phyloP scores from a whole-genome alignment of 225 moss, liverwort and hornwort genomes.

The Physcomitrium patens region DNA sequence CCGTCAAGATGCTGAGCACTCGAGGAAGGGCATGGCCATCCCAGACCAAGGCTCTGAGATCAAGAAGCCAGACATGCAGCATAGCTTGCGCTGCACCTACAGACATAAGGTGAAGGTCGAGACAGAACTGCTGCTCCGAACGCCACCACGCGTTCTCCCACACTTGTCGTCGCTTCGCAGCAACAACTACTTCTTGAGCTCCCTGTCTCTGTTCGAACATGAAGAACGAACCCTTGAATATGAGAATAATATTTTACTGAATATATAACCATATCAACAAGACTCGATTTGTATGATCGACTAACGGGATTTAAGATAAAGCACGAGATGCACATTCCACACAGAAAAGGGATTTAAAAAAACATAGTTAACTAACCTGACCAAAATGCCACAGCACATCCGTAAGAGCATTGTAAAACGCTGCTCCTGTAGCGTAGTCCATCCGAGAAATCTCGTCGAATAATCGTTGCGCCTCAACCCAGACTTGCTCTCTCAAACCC shows the following conservation, averaged over 20 bases:
- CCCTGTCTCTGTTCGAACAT: slow-evolving; percentile 68
- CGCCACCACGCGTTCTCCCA: slow-evolving; percentile 99
- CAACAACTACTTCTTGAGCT: slow-evolving; percentile 88
- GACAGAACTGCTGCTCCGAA: slow-evolving; percentile 94
- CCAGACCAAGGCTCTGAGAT: slow-evolving; percentile 84
- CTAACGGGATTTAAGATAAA: too few relatives aligned
- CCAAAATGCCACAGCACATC: slow-evolving; percentile 99
- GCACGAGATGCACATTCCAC: too few relatives aligned
- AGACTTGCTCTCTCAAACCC: slow-evolving; percentile 79
- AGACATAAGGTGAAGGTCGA: slow-evolving; percentile 96
- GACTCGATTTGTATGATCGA: too few relatives aligned
- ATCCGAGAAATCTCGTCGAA: slow-evolving; percentile 90
- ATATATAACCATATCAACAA: background rate
- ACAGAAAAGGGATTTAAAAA: background rate
- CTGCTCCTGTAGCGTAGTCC: slow-evolving; percentile 95
- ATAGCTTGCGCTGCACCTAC: slow-evolving; percentile 99
- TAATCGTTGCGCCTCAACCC: slow-evolving; percentile 70
- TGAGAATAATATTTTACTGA: too few relatives aligned
- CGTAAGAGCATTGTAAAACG: slow-evolving; percentile 94
- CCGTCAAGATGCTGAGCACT: slow-evolving; percentile 89
- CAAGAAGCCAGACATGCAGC: slow-evolving; percentile 96
- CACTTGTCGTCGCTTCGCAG: slow-evolving; percentile 84
- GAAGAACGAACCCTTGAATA: too few relatives aligned
- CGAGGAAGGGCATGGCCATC: slow-evolving; percentile 85
- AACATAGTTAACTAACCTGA: slow-evolving; percentile 50